These are phyloP conservation scores for Hemisphaericaspora subhashii DNA, from an alignment of 1,139 yeast species.

Conservation along the genomic window DNA sequence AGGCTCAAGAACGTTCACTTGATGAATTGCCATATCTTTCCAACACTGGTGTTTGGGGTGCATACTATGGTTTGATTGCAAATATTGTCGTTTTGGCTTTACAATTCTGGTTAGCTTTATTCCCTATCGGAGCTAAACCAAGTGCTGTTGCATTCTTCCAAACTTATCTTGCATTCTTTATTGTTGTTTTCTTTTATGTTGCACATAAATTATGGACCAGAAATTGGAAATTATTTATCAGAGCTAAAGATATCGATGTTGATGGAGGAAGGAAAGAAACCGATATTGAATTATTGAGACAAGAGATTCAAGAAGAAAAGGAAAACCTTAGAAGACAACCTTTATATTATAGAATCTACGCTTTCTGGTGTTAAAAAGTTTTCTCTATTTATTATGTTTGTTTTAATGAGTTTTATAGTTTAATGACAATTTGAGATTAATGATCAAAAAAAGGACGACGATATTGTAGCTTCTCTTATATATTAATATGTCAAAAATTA, in stretches of 20 bases:
- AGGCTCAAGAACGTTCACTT: constrained; percentile 27
- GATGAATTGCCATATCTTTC: constrained; percentile 40
- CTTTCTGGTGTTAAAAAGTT: constrained; percentile 31
- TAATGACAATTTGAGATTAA: not conserved
- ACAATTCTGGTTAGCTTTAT: constrained; percentile 46
- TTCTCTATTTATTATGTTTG: not conserved
- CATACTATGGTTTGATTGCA: constrained; percentile 34
- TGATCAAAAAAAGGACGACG: not conserved
- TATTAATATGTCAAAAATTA: no score
- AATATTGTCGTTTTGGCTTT: constrained; percentile 34
- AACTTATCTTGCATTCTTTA: constrained; percentile 36
- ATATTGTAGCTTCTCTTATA: no score
- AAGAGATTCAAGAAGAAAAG: constrained; percentile 37
- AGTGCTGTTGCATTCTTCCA: constrained; percentile 31
- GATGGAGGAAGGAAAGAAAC: constrained; percentile 41
- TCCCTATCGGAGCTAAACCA: constrained; percentile 35
- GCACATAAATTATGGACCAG: constrained; percentile 38
- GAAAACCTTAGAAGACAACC: constrained; percentile 31
- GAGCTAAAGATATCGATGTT: constrained; percentile 34
- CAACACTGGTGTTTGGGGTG: constrained; percentile 39
- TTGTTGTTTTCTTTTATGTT: constrained; percentile 31
- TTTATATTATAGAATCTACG: constrained; percentile 28
- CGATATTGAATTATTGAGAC: constrained; percentile 38
- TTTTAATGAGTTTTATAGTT: not conserved
- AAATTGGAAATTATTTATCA: constrained; percentile 27